Evolutionary conservation across 331 rosid genomes (phyloP), one percentile per base, ranked within the genome.

Genomic region (Stylosanthes scabra): DNA sequence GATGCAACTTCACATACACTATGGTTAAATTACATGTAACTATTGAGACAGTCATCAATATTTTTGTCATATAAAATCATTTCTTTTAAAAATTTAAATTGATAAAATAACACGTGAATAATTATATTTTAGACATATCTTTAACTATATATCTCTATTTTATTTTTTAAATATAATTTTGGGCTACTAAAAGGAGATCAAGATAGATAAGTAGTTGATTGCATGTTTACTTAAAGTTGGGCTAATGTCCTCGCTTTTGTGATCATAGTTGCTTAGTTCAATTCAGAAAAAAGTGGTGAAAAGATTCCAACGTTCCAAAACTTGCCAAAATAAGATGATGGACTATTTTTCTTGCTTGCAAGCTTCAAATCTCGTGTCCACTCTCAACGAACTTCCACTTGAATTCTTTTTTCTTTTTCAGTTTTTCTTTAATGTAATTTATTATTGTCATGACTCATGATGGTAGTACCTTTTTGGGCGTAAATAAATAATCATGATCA

Each of bases 141-240:
- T 20, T 20, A 20, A 20, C 25, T 20, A 20, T 20, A 20, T 20
- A 20, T 20, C 25, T 20, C 25, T 20, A 20, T 20, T 20, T 20
- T 20, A 20, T 20, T 20, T 20, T 20, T 20, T 20, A 0, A 20
- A 20, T 20, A 20, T 20, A 20, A 20, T 20, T 20, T 20, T 20
- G 37, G 3, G 37, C 37, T 31, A 5, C 37, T 31, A 31, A 31
- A 31, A 31, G 37, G 37, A 31, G 37, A 31, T 31, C 37, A 31
- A 31, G 37, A 31, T 31, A 31, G 3, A 61, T 71, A 66, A 76
- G 5, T 31, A 31, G 5, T 59, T 74, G 75, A 67, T 61, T 68
- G 77, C 76, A 75, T 77, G 84, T 81, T 75, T 75, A 78, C 68
- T 62, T 81, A 84, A 84, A 84, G 83, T 81, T 70, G 77, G 81